A percentile compares a stretch with the other conserved stretches of the same genome.
phyloP scores from a whole-genome alignment of 345 rosid species.

The Populus tremula region DNA sequence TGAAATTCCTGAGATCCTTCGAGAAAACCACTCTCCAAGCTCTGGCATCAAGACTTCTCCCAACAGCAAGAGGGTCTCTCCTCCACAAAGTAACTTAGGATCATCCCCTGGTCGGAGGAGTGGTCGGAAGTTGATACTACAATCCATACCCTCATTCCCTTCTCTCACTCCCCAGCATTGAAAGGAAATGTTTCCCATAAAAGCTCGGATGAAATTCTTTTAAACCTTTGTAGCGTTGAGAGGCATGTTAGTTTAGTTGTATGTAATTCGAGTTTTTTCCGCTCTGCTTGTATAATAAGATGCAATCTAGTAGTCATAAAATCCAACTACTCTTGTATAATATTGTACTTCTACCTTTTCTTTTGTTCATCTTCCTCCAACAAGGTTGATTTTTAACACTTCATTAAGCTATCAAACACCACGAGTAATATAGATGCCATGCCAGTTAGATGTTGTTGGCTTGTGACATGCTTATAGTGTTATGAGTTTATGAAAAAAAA shows the following conservation, averaged over 20 bases:
- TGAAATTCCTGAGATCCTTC: constrained; percentile 65
- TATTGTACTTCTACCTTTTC: constrained; percentile 6
- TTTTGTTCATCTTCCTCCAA: not conserved
- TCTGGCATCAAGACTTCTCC: constrained; percentile 65
- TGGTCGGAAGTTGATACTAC: constrained; percentile 85
- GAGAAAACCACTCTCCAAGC: constrained; percentile 42
- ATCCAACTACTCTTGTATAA: constrained; percentile 23
- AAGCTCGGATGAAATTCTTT: constrained; percentile 23
- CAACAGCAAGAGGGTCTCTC: constrained; percentile 94
- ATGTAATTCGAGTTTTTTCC: constrained; percentile 10
- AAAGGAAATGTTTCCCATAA: constrained; percentile 24
- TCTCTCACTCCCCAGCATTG: constrained; percentile 82
- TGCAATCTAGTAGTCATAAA: constrained; percentile 24
- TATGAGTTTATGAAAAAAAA: too few species aligned
- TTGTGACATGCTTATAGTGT: too few species aligned
- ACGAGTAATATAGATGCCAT: not conserved
- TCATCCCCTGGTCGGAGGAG: constrained; percentile 59
- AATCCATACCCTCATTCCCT: constrained; percentile 93
- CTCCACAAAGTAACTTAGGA: constrained; percentile 58
- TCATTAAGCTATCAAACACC: not conserved
- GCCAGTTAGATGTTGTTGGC: rapidly evolving
- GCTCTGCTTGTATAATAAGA: constrained; percentile 35
- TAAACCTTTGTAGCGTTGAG: constrained; percentile 17
- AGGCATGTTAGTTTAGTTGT: not conserved
- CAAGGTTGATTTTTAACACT: not conserved